phyloP scores from a whole-genome alignment of 139 green algal species.

The Haematococcus lacustris region DNA sequence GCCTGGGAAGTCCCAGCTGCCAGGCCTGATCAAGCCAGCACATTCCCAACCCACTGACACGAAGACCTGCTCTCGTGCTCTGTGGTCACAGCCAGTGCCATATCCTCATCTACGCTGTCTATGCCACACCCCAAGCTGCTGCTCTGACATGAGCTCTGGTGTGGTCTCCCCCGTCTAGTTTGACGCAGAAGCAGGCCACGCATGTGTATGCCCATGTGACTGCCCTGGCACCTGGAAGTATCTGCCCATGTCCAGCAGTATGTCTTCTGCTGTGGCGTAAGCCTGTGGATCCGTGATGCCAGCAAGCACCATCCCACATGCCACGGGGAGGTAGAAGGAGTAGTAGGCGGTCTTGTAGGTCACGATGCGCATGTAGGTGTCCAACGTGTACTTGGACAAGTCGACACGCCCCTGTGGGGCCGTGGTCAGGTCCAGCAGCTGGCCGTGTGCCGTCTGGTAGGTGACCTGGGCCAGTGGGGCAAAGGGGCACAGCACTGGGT shows the following conservation, averaged over 20 bases:
- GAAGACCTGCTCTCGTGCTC: too few relatives aligned
- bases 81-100: too few relatives aligned
- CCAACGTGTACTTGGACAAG: slow-evolving; percentile 78
- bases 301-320: slow-evolving; percentile 79
- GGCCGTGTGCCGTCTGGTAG: slow-evolving; percentile 87
- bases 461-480: slow-evolving; percentile 58
- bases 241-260: slow-evolving; percentile 83
- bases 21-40: too few relatives aligned
- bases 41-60: too few relatives aligned
- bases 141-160: too few relatives aligned
- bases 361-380: slow-evolving; percentile 91
- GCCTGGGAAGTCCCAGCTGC: too few relatives aligned
- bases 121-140: too few relatives aligned
- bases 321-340: slow-evolving; percentile 93
- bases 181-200: too few relatives aligned
- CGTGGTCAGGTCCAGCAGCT: slow-evolving; percentile 95
- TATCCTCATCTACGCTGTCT: too few relatives aligned
- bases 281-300: slow-evolving; percentile 52
- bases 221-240: slow-evolving; percentile 95
- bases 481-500: background rate
- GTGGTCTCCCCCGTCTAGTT: too few relatives aligned
- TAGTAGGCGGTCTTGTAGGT: slow-evolving; percentile 96
- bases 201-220: too few relatives aligned
- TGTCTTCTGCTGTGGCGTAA: slow-evolving; percentile 55
- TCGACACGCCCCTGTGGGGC: slow-evolving; percentile 73